Evolutionary conservation across 2,329 filamentous ascomycete genomes (phyloP), one percentile per base, ranked within the genome.

Genomic region (Orbilia quercus): DNA sequence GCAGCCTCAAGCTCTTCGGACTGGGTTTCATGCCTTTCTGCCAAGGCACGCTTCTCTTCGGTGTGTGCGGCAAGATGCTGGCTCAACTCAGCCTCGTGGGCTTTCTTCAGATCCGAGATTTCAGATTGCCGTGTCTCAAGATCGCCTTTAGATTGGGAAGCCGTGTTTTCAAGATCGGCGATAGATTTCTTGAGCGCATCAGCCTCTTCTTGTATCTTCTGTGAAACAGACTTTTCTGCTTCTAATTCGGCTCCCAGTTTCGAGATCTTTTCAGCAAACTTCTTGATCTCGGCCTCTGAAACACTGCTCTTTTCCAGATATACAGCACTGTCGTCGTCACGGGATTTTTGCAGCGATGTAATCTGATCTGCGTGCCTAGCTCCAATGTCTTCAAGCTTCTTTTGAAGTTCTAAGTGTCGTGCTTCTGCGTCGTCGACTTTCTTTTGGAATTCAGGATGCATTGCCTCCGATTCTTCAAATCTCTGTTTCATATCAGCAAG

Each of bases 91-190:
- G 53, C 54, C 16, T 73, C 69, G 36, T 73, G 69, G 9, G 60
- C 38, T 44, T 58, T 60, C 55, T 66, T 73, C 5, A 73, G 31
- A 4, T 66, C 60, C 11, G 42, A 9, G 44, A 73, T 51, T 34
- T 65, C 60, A 14, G 69, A 60, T 25, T 66, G 60, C 31, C 69
- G 23, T 20, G 53, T 60, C 31, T 73, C 69, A 28, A 73, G 25
- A n/a, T 73, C 69, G 5, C 54, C 69, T 40, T 66, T 66, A 2
- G 69, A 73, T 45, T 66, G 69, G n/a, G 69, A 42, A n/a, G 69
- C 60, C 23, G 14, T 64, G n/a, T 12, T 64, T 31, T 72, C 66
- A 20, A 73, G 69, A 31, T 66, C 48, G 2, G 54, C n/a, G 18
- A 73, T 50, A 7, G 60, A 51, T 42, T 48, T 31, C 28, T 66